A percentile compares a stretch with the other conserved stretches of the same genome.
Conservation (phyloP, 257 asterid species). For the Forsythia suspensa region DNA sequence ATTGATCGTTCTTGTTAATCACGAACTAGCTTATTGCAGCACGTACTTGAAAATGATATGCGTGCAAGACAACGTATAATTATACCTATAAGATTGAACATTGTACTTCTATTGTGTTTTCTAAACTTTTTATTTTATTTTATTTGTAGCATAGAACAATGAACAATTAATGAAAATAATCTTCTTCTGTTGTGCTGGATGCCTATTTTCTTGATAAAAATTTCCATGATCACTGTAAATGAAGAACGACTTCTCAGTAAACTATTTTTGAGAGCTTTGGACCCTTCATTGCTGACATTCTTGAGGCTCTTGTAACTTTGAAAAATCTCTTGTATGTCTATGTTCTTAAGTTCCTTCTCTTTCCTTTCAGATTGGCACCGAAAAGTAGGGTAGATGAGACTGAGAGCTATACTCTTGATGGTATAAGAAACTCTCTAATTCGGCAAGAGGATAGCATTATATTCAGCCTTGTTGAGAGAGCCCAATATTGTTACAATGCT, state of each 20-base stretch:
- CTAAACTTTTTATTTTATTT: neutral
- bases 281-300: neutral
- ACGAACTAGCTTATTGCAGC: neutral
- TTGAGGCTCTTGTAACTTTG: neutral
- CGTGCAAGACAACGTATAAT: neutral
- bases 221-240: constrained; percentile 7
- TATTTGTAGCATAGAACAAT: neutral
- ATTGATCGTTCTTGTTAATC: neutral
- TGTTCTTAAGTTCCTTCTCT: constrained; percentile 18
- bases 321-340: neutral
- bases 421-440: constrained; percentile 78
- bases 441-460: constrained; percentile 96
- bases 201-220: neutral
- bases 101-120: neutral
- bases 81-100: neutral
- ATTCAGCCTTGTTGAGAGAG: constrained; percentile 85
- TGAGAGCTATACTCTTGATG: constrained; percentile 78
- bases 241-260: neutral
- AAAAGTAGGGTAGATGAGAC: constrained; percentile 78
- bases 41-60: neutral
- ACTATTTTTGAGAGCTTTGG: neutral
- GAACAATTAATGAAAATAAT: neutral
- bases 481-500: constrained; percentile 75
- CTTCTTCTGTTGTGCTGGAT: neutral
- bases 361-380: constrained; percentile 42